A percentile compares a stretch with the other conserved stretches of the same genome.
These are phyloP conservation scores for Meripilus lineatus DNA, from an alignment of 1,284 basidiomycete genomes.

Conservation along the genomic window DNA sequence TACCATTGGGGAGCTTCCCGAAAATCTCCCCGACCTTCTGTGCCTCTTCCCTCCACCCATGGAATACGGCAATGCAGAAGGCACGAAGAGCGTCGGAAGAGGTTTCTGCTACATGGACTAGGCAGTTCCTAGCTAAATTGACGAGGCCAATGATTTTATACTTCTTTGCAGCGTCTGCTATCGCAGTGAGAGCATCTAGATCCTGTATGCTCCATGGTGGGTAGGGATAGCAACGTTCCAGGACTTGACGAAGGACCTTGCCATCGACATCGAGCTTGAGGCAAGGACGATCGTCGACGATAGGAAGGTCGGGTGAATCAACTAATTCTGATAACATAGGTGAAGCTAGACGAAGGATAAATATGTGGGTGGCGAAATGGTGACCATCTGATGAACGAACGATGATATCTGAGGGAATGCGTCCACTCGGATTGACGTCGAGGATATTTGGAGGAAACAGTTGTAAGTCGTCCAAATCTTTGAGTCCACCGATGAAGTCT, in stretches of 20 bases:
- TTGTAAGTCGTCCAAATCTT: too few species aligned
- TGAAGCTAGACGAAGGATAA: constrained; percentile 1
- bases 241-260: background rate
- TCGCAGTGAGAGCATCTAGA: too few species aligned
- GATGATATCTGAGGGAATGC: background rate
- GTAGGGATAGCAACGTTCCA: constrained; percentile 4
- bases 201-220: too few species aligned
- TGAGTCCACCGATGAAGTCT: too few species aligned
- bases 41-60: constrained; percentile 8
- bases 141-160: constrained; percentile 7
- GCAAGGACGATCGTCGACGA: too few species aligned
- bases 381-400: constrained; percentile 7
- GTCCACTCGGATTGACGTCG: too few species aligned
- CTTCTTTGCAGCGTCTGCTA: constrained; percentile 5
- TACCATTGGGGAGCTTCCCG: too few species aligned
- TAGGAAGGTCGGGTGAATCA: too few species aligned
- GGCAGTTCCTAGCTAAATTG: background rate
- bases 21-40: constrained; percentile 2
- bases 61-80: constrained; percentile 9
- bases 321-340: background rate
- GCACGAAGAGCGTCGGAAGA: constrained; percentile 5
- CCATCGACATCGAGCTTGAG: constrained; percentile 1
- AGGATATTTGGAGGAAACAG: too few species aligned
- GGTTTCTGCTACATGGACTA: too few species aligned
- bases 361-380: constrained; percentile 3